Percentiles rank a stretch among this genome's conserved stretches.
Evolutionary conservation across 345 rosid genomes (phyloP).

Genomic region (Streptanthus diversifolius): DNA sequence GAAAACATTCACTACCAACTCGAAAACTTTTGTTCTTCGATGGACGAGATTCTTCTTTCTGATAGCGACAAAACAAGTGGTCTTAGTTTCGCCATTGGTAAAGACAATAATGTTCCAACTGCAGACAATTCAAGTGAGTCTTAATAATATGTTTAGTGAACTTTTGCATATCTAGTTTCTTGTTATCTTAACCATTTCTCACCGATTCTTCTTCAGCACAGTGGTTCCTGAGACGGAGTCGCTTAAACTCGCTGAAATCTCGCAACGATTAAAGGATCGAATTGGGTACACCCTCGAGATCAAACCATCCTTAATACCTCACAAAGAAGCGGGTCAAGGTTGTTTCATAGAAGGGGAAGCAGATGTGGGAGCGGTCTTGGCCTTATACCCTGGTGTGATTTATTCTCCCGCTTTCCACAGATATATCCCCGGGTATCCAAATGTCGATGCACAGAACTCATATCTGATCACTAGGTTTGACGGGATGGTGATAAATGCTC

Average conservation of each 20-base stretch:
- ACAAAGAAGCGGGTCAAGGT: slow-evolving; percentile 71
- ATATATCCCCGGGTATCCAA: slow-evolving; percentile 77
- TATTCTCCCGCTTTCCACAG: slow-evolving; percentile 71
- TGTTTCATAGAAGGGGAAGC: slow-evolving; percentile 79
- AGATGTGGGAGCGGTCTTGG: slow-evolving; percentile 70
- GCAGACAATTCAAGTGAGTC: slow-evolving; percentile 46
- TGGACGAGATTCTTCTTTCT: slow-evolving; percentile 67
- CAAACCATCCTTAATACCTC: slow-evolving; percentile 66
- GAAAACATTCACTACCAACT: slow-evolving; percentile 73
- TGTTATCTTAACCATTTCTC: slow-evolving; percentile 29
- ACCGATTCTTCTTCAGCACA: slow-evolving; percentile 61
- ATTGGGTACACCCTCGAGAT: slow-evolving; percentile 61
- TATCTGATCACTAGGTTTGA: slow-evolving; percentile 86
- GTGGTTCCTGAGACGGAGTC: slow-evolving; percentile 65
- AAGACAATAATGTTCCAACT: slow-evolving; percentile 19
- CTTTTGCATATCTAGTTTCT: neutral
- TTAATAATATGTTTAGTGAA: neutral
- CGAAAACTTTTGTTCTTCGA: slow-evolving; percentile 44
- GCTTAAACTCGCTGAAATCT: slow-evolving; percentile 50
- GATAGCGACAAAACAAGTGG: slow-evolving; percentile 11
- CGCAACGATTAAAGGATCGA: slow-evolving; percentile 54
- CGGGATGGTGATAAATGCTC: slow-evolving; percentile 70
- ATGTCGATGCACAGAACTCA: slow-evolving; percentile 59
- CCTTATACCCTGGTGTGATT: slow-evolving; percentile 80
- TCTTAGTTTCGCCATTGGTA: neutral